Conservation (phyloP, 441 rosid species). For the Pelargonium citronellum region DNA sequence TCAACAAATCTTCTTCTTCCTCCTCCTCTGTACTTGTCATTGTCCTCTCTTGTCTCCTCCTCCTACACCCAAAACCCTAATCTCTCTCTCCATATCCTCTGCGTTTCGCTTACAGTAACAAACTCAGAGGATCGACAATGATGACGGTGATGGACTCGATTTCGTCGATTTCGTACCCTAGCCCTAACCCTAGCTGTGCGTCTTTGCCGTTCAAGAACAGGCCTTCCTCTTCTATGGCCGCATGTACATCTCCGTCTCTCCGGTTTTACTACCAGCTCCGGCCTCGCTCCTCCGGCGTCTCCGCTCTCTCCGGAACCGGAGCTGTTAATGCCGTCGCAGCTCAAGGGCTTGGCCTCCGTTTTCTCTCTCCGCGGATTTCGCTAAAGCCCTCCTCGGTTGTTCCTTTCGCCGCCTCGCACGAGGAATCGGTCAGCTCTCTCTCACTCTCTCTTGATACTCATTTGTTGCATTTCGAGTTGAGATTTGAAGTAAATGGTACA, state of each 20-base stretch:
- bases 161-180: slow-evolving; percentile 39
- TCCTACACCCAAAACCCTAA: background rate
- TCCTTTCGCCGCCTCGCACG: slow-evolving; percentile 58
- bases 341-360: slow-evolving; percentile 32
- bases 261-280: slow-evolving; percentile 25
- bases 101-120: background rate
- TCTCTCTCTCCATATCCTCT: background rate
- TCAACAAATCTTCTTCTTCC: background rate
- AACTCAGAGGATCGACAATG: background rate
- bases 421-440: slow-evolving; percentile 51
- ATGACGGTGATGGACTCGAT: slow-evolving; percentile 18
- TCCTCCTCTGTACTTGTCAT: background rate
- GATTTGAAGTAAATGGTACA: background rate
- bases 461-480: background rate
- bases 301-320: slow-evolving; percentile 16
- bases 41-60: background rate
- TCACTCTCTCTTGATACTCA: background rate
- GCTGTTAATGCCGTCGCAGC: slow-evolving; percentile 13
- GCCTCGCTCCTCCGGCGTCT: slow-evolving; percentile 23
- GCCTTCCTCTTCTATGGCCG: slow-evolving; percentile 24
- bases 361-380: slow-evolving; percentile 26
- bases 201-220: slow-evolving; percentile 13
- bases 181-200: slow-evolving; percentile 29
- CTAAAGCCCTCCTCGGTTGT: slow-evolving; percentile 25
- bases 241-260: slow-evolving; percentile 22